Evolutionary conservation across 2,329 filamentous ascomycete genomes (phyloP), one percentile per base, ranked within the genome.

Genomic region (Cytospora mali): DNA sequence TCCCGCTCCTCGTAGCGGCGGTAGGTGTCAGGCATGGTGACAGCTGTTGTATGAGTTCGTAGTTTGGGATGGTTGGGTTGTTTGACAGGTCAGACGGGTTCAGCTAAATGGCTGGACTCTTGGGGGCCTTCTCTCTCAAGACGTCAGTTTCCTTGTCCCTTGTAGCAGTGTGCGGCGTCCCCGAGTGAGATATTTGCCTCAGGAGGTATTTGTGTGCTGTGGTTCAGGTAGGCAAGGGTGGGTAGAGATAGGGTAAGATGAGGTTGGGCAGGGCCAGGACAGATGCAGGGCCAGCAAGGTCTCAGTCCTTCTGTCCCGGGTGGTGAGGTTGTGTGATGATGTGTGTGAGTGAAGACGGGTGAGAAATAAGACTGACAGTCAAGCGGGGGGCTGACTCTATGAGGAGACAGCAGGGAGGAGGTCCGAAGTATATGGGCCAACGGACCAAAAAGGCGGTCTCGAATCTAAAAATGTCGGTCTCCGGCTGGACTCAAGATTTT

Each of bases 1-100:
- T 82, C 80, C 66, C 77, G 76, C 64, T 83, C 80, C 65, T 80
- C 79, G 62, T 80, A 76, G 61, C 73, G 66, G 64, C 68, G 67
- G 68, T 68, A 68, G 52, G 67, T 68, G 18, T 65, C 63, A 49
- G 69, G 61, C 71, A 72, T 72, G 65, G 64, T 61, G 50, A 55
- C 57, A 64, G 52, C 42, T 58, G 57, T 42, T 16, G 61, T 60
- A 21, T 57, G 35, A 27, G 58, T 27, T 9, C 18, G 23, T 5
- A 14, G n/a, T 39, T 33, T 52, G n/a, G n/a, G n/a, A n/a, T n/a
- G 50, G 42, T 35, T 61, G 29, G 48, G 4, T 35, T 21, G 52
- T 21, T 55, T 31, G 50, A 55, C 55, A 35, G 42, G 35, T 23
- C 18, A 23, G 39, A 27, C 49, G 29, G 27, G 49, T 14, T 51